Base-by-base conservation (phyloP, 345 rosid genomes). In the Ailanthus altissimus region DNA sequence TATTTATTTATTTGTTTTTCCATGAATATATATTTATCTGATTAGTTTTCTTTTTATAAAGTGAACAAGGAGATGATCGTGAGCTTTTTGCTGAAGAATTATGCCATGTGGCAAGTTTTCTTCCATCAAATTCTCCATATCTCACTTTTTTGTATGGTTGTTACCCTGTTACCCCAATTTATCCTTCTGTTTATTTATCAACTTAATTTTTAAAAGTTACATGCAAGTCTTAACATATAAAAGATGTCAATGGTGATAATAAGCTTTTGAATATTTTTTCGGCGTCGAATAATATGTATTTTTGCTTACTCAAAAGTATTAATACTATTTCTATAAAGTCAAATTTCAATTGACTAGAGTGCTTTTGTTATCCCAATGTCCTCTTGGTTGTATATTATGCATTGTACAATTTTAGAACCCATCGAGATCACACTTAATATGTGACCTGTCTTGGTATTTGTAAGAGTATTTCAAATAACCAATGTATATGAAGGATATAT, bases 81-180 rank as follows among this genome's bases (percentile, higher is more conserved):
- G 87, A 90, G 83, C 79, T 81, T 84, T 85, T 86, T 49, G 74
- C 82, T 20, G 92, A 86, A 77, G 90, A 83, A 54, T 83, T 80
- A 26, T 75, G 89, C 57, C 74, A 91, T 4, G 77, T 94, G 59
- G 88, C 98, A 93, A 97, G 97, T 94, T 86, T 66, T 70, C 50
- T 56, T 73, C 36, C 0, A 28, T 46, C 46, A 67, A 57, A 46
- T 53, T 80, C 32, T 67, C 46, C 45, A 13, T 9, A 5, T 69
- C 47, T 57, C 77, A 6, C 26, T 70, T 23, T 65, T 65, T 25
- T 47, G 58, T 74, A 2, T 64, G 0, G 60, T 65, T 79, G 1
- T 40, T 26, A 6, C 36, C 9, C 1, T 0, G 26, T 79, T 46
- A 57, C 14, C 51, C 28, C 38, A 26, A n/a, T 67, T 58, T 0